These are phyloP conservation scores for Candolleomyces aberdarensis DNA, from an alignment of 768 basidiomycete species.

Conservation along the genomic window DNA sequence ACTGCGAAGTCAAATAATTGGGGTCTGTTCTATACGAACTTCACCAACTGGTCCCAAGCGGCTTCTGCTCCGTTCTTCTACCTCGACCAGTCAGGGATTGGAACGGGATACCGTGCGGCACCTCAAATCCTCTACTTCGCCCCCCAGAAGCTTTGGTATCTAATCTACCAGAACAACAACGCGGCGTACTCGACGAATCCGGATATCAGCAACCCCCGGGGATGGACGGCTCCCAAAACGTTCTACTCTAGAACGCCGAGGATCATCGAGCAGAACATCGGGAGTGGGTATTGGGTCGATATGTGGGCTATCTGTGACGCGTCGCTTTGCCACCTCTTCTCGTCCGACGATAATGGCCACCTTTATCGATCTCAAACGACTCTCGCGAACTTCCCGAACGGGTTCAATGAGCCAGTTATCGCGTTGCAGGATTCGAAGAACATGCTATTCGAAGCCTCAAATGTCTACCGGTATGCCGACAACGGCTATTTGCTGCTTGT, in stretches of 20 bases:
- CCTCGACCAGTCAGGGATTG: constrained; percentile 15
- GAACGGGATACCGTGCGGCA: constrained; percentile 17
- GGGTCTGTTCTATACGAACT: constrained; percentile 13
- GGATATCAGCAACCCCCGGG: constrained; percentile 15
- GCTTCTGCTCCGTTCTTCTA: constrained; percentile 7
- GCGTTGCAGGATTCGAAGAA: constrained; percentile 14
- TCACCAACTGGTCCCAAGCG: constrained; percentile 14
- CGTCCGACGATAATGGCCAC: constrained; percentile 20
- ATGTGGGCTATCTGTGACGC: constrained; percentile 23
- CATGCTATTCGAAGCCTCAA: constrained; percentile 14
- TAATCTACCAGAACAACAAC: constrained; percentile 17
- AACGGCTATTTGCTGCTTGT: constrained; percentile 13
- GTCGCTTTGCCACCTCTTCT: constrained; percentile 18
- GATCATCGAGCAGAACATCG: constrained; percentile 17
- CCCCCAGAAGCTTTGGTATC: constrained; percentile 18
- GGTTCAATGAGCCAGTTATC: constrained; percentile 17
- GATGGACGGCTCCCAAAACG: constrained; percentile 14
- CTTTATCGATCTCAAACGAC: constrained; percentile 18
- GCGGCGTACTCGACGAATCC: constrained; percentile 18
- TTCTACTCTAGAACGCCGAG: constrained; percentile 13
- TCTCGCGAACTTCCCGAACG: constrained; percentile 15
- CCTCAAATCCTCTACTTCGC: constrained; percentile 19
- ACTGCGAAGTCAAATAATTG: constrained; percentile 10
- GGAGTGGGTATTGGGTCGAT: constrained; percentile 17
- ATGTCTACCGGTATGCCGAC: constrained; percentile 11